Percentiles rank a stretch among this genome's conserved stretches.
These are phyloP conservation scores for Pterulicium gracile DNA, from an alignment of 1,284 basidiomycete genomes.

Conservation along the genomic window DNA sequence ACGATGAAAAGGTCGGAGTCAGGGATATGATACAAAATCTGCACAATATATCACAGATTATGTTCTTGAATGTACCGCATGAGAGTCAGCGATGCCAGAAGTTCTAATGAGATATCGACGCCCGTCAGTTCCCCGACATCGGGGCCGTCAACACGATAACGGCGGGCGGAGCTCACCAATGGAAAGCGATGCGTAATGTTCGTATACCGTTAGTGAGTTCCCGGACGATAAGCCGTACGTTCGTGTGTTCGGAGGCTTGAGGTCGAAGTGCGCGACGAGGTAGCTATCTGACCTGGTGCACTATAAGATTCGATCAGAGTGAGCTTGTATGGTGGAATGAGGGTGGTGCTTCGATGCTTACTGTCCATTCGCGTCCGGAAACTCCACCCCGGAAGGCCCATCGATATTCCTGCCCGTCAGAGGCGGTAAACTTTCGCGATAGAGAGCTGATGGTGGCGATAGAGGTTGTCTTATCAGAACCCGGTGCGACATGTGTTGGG, in stretches of 20 bases:
- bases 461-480: slow-evolving; percentile 4
- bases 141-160: slow-evolving; percentile 2
- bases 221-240: slow-evolving; percentile 48
- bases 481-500: neutral
- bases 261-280: slow-evolving; percentile 49
- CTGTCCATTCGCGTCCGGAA: slow-evolving; percentile 58
- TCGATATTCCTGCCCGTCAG: slow-evolving; percentile 54
- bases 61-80: slow-evolving; percentile 51
- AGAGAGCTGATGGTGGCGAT: slow-evolving; percentile 33
- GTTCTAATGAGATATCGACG: slow-evolving; percentile 29
- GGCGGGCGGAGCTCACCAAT: slow-evolving; percentile 31
- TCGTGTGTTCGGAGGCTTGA: slow-evolving; percentile 38
- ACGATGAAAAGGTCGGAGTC: too few relatives aligned
- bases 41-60: slow-evolving; percentile 29
- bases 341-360: slow-evolving; percentile 22
- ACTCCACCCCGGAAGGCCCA: slow-evolving; percentile 41
- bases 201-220: slow-evolving; percentile 51
- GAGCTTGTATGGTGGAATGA: slow-evolving; percentile 7
- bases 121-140: too few relatives aligned
- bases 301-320: slow-evolving; percentile 24
- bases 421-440: slow-evolving; percentile 50
- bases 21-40: too few relatives aligned
- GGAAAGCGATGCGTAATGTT: slow-evolving; percentile 41
- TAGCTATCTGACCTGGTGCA: slow-evolving; percentile 44
- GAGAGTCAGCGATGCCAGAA: slow-evolving; percentile 50